phyloP scores from a whole-genome alignment of 1,139 yeast species.

The Debaryomycetaceae sp. region DNA sequence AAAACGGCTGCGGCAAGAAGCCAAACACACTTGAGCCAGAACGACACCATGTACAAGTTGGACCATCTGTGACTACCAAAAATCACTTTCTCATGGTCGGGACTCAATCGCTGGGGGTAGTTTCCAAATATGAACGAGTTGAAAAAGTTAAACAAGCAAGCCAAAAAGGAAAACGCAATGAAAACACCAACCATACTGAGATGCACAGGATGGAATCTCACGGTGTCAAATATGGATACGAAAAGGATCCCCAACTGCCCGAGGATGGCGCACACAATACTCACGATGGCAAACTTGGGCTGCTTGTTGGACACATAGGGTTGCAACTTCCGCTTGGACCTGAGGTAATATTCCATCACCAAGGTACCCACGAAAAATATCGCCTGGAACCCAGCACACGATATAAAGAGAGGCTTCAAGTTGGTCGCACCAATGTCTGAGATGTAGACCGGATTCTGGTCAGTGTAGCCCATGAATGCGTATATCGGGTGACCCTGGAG shows the following conservation, averaged over 20 bases:
- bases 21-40: slow-evolving; percentile 61
- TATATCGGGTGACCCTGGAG: slow-evolving; percentile 76
- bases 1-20: slow-evolving; percentile 61
- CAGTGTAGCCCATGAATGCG: slow-evolving; percentile 43
- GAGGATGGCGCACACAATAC: slow-evolving; percentile 52
- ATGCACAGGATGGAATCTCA: slow-evolving; percentile 58
- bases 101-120: slow-evolving; percentile 39
- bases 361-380: slow-evolving; percentile 69
- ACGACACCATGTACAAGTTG: slow-evolving; percentile 49
- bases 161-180: slow-evolving; percentile 64
- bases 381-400: slow-evolving; percentile 79
- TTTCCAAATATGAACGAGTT: slow-evolving; percentile 63
- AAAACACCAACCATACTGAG: slow-evolving; percentile 69
- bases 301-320: slow-evolving; percentile 50
- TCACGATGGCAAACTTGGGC: slow-evolving; percentile 44
- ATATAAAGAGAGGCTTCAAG: slow-evolving; percentile 75
- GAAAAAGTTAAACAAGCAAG: slow-evolving; percentile 57
- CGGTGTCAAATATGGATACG: slow-evolving; percentile 73
- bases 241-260: slow-evolving; percentile 79
- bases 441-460: slow-evolving; percentile 63
- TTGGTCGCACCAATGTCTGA: slow-evolving; percentile 86
- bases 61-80: slow-evolving; percentile 38
- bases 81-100: slow-evolving; percentile 38
- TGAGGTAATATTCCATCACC: slow-evolving; percentile 52
- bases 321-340: slow-evolving; percentile 51